Base-by-base conservation (phyloP, 1,284 basidiomycete genomes). In the Singerocomus rubriflavus region DNA sequence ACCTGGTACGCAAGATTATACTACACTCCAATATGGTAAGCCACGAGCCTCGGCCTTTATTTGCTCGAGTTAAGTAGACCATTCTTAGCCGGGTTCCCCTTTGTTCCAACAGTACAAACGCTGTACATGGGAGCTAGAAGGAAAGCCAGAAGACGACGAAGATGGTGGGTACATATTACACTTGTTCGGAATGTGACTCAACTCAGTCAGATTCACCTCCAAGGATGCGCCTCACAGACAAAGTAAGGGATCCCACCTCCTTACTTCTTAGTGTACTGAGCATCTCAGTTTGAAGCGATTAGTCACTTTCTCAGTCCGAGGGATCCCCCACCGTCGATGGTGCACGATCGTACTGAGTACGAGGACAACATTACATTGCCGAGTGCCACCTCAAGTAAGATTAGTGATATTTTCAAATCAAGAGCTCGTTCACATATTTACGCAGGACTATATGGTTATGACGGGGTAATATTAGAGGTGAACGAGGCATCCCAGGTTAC, bases 81-180 rank as follows among this genome's bases (percentile, higher is more conserved):
- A 14, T 57, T 32, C 8, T 31, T 35, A 94, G 92, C 88, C 90
- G 29, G 92, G 92, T 3, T 86, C 91, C 1, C 85, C 91, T 1
- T 69, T 91, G 35, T 95, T 95, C 63, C 92, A 94, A 64, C 78
- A 85, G 17, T 92, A 93, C 63, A 90, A 93, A 61, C 84, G 91
- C 16, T 94, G 92, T 68, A 88, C 86, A 33, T 95, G 92, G 92
- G 81, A 86, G 59, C 79, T 95, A 30, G 81, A 86, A 64, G 84
- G 81, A 9, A 74, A 69, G 49, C 81, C 84, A 27, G 86, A 88
- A 69, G 88, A 91, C 51, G 83, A 88, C 50, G 84, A 88, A 71
- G 84, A 87, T 65, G 85, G 85, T 85, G 52, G 52, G 65, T 63
- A 35, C 21, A 50, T 6, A 30, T 13, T 33, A 37, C 25, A 16